A percentile compares a stretch with the other conserved stretches of the same genome.
phyloP scores from a whole-genome alignment of 768 basidiomycete genomes.

The Suillus fuscotomentosus region DNA sequence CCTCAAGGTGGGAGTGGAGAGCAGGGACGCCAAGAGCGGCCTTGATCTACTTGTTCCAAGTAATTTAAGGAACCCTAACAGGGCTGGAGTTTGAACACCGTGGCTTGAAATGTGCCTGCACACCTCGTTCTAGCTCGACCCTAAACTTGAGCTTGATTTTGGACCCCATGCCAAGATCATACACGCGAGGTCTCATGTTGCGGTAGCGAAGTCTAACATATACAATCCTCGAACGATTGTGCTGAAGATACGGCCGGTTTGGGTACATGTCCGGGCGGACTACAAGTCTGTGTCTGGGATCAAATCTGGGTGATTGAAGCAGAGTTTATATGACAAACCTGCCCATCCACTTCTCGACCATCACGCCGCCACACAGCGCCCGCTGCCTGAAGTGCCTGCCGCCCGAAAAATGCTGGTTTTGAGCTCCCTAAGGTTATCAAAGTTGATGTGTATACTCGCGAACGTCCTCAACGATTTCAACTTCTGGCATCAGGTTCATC shows the following conservation, averaged over 20 bases:
- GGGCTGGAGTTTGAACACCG: no score
- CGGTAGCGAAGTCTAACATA: not conserved
- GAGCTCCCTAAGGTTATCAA: constrained; percentile 89
- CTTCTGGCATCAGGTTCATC: constrained; percentile 68
- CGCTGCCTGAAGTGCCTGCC: constrained; percentile 37
- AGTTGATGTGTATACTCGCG: constrained; percentile 42
- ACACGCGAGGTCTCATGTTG: not conserved
- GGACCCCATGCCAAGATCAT: not conserved
- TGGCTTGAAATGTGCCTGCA: not conserved
- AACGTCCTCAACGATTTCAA: not conserved
- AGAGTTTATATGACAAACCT: no score
- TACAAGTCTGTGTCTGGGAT: no score
- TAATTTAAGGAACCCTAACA: not conserved
- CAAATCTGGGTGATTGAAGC: no score
- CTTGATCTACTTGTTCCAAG: not conserved
- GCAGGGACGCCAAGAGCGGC: not conserved
- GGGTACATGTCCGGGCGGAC: no score
- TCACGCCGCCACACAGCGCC: constrained; percentile 39
- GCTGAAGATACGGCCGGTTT: not conserved
- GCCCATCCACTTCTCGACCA: no score
- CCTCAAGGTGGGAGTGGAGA: not conserved
- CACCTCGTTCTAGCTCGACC: not conserved
- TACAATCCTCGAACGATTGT: not conserved
- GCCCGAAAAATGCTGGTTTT: no score
- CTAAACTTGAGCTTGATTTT: not conserved